Evolutionary conservation across 768 basidiomycete genomes (phyloP).

Genomic region (Pleurotus cornucopiae): DNA sequence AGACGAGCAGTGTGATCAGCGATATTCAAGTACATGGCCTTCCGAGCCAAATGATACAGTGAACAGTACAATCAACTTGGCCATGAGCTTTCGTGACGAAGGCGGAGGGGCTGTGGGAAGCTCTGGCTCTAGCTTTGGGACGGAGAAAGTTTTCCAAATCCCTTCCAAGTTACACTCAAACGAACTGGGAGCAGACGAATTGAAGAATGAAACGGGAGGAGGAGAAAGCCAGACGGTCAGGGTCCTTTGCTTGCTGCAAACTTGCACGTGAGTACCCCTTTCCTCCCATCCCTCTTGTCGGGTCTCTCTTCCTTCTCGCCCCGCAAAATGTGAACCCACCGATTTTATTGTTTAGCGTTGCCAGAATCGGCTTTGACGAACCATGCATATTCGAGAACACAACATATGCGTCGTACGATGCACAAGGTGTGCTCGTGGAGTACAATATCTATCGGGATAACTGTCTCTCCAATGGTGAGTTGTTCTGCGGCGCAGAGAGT

Average conservation of each 20-base stretch:
- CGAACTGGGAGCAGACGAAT: too few species aligned
- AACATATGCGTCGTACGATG: slow-evolving; percentile 43
- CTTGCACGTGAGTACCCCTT: slow-evolving; percentile 46
- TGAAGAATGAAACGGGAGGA: too few species aligned
- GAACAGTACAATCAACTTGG: too few species aligned
- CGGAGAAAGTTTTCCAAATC: not conserved
- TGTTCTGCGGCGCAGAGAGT: slow-evolving; percentile 49
- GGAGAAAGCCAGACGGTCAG: slow-evolving; percentile 41
- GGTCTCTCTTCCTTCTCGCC: too few species aligned
- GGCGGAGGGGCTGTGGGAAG: too few species aligned
- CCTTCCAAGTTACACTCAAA: too few species aligned
- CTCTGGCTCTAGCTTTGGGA: not conserved
- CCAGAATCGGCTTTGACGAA: slow-evolving; percentile 49
- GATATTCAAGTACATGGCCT: slow-evolving; percentile 25
- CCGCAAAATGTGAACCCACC: not conserved
- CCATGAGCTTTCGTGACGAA: too few species aligned
- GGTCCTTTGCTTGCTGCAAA: slow-evolving; percentile 52
- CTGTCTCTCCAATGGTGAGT: slow-evolving; percentile 40
- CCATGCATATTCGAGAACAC: slow-evolving; percentile 51
- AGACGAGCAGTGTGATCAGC: slow-evolving; percentile 49
- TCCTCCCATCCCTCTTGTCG: not conserved
- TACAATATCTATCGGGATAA: slow-evolving; percentile 56
- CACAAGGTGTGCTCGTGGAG: slow-evolving; percentile 33
- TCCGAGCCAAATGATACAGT: too few species aligned
- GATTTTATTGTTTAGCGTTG: slow-evolving; percentile 34